phyloP scores from a whole-genome alignment of 2,329 filamentous ascomycete genomes.

The Aureobasidium lini region DNA sequence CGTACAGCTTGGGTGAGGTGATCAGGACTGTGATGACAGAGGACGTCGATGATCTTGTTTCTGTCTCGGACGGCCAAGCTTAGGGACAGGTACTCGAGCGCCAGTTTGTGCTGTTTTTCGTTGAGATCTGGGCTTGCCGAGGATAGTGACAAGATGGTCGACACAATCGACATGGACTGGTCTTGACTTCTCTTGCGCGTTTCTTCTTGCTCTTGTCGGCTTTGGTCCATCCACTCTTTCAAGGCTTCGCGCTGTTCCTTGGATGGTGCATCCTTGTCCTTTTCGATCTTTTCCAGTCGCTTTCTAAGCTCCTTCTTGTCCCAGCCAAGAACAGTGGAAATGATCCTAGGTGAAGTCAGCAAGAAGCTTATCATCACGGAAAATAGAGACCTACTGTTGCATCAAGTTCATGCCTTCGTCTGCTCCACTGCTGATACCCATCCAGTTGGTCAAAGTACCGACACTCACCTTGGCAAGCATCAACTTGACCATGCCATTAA shows the following conservation, averaged over 20 bases:
- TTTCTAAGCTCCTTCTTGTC: conserved; percentile 65
- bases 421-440: conserved; percentile 62
- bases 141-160: conserved; percentile 54
- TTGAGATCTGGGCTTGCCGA: conserved; percentile 42
- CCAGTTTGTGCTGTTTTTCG: conserved; percentile 55
- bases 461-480: conserved; percentile 72
- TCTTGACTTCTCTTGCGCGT: conserved; percentile 49
- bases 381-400: conserved; percentile 43
- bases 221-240: conserved; percentile 46
- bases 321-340: conserved; percentile 65
- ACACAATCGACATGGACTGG: conserved; percentile 53
- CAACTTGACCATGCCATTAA: conserved; percentile 64
- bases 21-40: conserved; percentile 65
- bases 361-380: not conserved
- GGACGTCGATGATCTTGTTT: conserved; percentile 57
- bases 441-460: conserved; percentile 68
- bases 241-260: conserved; percentile 57
- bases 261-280: conserved; percentile 48
- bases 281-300: conserved; percentile 57
- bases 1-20: conserved; percentile 61
- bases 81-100: conserved; percentile 62
- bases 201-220: conserved; percentile 51
- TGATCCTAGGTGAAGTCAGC: conserved; percentile 46
- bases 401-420: conserved; percentile 76
- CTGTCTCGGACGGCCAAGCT: conserved; percentile 66